A percentile compares a stretch with the other conserved stretches of the same genome.
phyloP scores from a whole-genome alignment of 2,329 filamentous ascomycete species.

The Alternaria brassicae region DNA sequence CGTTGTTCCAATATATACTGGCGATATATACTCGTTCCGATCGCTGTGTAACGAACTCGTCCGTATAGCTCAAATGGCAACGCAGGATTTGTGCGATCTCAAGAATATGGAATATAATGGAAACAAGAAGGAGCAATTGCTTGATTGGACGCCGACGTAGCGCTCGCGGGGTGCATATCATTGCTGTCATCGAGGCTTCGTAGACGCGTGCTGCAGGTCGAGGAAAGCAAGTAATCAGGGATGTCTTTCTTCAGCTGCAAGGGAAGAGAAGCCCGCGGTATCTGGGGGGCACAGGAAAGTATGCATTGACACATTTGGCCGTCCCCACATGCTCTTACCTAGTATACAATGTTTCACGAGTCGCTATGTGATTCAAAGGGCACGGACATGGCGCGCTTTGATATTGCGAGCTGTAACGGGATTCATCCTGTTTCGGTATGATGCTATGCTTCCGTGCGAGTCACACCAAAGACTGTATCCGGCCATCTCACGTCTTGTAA shows the following conservation, averaged over 20 bases:
- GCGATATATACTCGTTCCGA: slow-evolving; percentile 46
- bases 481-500: too few species aligned
- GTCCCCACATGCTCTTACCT: neutral
- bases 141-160: neutral
- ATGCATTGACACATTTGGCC: neutral
- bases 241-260: neutral
- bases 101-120: neutral
- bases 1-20: slow-evolving; percentile 73
- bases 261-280: neutral
- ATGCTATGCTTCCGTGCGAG: too few species aligned
- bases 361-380: too few species aligned
- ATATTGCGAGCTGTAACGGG: too few species aligned
- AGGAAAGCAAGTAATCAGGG: neutral
- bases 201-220: neutral
- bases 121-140: neutral
- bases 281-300: neutral
- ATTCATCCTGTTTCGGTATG: too few species aligned
- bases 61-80: neutral
- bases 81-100: neutral
- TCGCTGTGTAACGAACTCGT: neutral
- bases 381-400: too few species aligned
- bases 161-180: neutral
- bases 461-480: too few species aligned
- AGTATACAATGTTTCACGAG: too few species aligned
- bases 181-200: neutral